These are phyloP conservation scores for Penicillium herquei DNA, from an alignment of 495 filamentous ascomycete species.

Conservation along the genomic window DNA sequence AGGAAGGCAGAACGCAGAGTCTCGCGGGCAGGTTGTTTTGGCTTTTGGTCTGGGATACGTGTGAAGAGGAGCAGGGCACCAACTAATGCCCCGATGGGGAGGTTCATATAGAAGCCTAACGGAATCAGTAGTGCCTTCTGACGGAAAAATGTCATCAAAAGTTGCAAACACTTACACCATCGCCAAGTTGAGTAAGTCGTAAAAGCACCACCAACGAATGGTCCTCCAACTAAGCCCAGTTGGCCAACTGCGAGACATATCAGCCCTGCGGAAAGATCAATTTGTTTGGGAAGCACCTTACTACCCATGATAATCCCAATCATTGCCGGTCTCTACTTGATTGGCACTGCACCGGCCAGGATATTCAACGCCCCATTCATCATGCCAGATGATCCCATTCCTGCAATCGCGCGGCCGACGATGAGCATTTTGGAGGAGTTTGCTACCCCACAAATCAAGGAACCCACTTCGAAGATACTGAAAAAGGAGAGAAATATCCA, in stretches of 20 bases:
- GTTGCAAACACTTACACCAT: neutral
- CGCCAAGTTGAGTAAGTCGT: neutral
- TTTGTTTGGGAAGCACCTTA: neutral
- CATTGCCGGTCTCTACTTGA: neutral
- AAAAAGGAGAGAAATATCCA: slow-evolving; percentile 2
- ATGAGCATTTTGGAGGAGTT: slow-evolving; percentile 2
- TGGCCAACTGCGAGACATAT: neutral
- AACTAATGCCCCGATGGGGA: neutral
- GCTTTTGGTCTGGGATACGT: neutral
- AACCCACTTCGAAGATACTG: neutral
- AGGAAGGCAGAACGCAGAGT: slow-evolving; percentile 15
- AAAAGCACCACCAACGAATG: neutral
- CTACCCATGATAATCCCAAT: neutral
- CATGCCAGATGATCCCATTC: slow-evolving; percentile 1
- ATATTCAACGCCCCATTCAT: neutral
- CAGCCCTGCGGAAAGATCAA: slow-evolving; percentile 1
- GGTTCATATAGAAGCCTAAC: slow-evolving; percentile 5
- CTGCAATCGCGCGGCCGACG: slow-evolving; percentile 1
- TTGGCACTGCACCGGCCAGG: neutral
- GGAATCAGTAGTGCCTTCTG: neutral
- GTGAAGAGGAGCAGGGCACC: neutral
- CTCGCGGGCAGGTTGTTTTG: neutral
- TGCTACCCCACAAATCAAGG: slow-evolving; percentile 2
- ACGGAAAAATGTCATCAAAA: neutral
- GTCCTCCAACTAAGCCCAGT: neutral